Conservation (phyloP, 208 protist genomes). For the Borovskyia barvae region DNA sequence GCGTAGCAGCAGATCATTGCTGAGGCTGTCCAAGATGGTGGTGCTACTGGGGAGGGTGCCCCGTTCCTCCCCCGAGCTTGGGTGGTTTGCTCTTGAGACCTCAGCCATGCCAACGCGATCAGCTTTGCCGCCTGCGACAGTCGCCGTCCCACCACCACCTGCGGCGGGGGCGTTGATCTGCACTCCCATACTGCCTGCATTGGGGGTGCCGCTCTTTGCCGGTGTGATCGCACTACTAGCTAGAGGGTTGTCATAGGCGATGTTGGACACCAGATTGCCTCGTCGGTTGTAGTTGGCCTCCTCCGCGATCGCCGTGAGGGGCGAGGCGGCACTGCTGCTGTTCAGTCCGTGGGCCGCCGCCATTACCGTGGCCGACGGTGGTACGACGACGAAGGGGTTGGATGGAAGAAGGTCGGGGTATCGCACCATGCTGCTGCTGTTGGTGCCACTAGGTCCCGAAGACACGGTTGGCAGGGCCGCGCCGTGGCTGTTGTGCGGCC, state of each 20-base stretch:
- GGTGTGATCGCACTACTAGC: constrained; percentile 2
- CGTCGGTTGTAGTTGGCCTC: constrained; percentile 2
- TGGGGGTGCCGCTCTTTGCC: too few species aligned
- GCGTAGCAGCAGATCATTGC: constrained; percentile 35
- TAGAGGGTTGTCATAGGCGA: constrained; percentile 19
- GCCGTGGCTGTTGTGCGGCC: too few species aligned
- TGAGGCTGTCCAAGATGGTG: constrained; percentile 33
- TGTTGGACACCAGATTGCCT: neutral
- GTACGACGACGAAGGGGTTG: constrained; percentile 20
- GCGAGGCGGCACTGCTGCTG: neutral
- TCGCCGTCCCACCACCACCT: too few species aligned
- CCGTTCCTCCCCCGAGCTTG: too few species aligned
- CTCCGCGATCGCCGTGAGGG: neutral
- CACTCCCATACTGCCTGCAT: too few species aligned
- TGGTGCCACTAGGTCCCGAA: neutral
- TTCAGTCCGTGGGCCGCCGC: neutral
- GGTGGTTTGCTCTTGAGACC: too few species aligned
- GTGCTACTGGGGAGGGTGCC: constrained; percentile 6
- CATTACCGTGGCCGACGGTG: neutral
- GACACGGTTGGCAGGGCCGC: too few species aligned
- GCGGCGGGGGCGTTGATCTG: too few species aligned
- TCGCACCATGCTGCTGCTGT: neutral
- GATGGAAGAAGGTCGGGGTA: constrained; percentile 1
- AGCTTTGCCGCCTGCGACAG: too few species aligned
- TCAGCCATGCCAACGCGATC: too few species aligned